Percentiles rank a stretch among this genome's conserved stretches.
These are phyloP conservation scores for Amylostereum chailletii DNA, from an alignment of 1,284 basidiomycete genomes.

Conservation along the genomic window DNA sequence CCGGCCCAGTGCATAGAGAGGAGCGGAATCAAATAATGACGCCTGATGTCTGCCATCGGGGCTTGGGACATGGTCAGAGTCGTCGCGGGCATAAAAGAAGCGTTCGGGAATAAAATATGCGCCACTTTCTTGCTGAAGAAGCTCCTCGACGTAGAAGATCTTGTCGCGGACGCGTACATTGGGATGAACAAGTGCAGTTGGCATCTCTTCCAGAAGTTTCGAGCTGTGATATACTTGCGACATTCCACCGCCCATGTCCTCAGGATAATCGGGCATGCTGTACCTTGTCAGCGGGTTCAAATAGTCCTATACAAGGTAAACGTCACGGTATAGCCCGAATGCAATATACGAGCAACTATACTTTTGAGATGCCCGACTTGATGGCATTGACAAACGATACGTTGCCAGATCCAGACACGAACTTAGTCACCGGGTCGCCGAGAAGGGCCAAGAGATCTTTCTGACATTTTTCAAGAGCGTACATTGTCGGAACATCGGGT, in stretches of 20 bases:
- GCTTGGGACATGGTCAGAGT: background rate
- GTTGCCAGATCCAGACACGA: background rate
- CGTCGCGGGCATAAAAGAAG: slow-evolving; percentile 12
- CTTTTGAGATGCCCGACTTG: background rate
- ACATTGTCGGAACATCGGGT: background rate
- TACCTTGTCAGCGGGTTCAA: background rate
- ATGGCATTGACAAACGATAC: background rate
- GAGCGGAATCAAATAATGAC: no score
- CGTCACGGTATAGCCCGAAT: background rate
- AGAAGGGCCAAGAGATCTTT: background rate
- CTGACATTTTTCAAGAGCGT: background rate
- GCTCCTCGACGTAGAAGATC: slow-evolving; percentile 15
- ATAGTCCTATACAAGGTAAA: background rate
- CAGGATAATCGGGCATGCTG: background rate
- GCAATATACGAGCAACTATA: background rate
- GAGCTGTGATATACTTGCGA: background rate
- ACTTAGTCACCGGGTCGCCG: background rate
- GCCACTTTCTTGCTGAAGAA: slow-evolving; percentile 7
- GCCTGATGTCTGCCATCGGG: background rate
- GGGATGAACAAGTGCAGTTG: background rate
- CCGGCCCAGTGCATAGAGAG: background rate
- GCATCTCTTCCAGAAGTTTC: background rate
- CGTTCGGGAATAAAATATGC: slow-evolving; percentile 14
- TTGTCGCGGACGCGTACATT: background rate
- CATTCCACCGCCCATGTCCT: background rate